Evolutionary conservation across 1,139 yeast species (phyloP).

Genomic region (Sugiyamaella paludigena): DNA sequence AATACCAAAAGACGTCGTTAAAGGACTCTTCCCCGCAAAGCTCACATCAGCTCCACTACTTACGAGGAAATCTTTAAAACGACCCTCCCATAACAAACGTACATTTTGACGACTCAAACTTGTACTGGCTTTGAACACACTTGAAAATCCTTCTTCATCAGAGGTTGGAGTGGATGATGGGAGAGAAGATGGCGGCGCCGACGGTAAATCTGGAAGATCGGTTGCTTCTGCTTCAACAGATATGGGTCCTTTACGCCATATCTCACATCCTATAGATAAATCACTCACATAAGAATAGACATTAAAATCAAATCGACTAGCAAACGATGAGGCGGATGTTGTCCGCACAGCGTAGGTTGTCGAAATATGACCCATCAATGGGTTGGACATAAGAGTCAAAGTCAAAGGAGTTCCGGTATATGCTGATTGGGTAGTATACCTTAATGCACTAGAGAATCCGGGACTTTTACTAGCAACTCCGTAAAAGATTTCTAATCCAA

Average conservation of each 20-base stretch:
- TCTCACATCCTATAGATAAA: constrained; percentile 79
- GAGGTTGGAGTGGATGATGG: neutral
- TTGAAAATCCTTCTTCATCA: constrained; percentile 40
- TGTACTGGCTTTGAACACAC: constrained; percentile 74
- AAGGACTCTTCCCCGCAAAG: constrained; percentile 34
- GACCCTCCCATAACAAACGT: constrained; percentile 83
- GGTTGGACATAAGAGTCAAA: constrained; percentile 83
- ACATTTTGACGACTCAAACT: constrained; percentile 62
- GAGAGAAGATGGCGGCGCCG: neutral
- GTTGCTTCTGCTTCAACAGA: constrained; percentile 15
- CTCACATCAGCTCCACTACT: constrained; percentile 67
- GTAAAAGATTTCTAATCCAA: constrained; percentile 89
- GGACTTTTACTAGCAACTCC: constrained; percentile 76
- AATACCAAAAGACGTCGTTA: constrained; percentile 37
- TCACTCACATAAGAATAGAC: constrained; percentile 88
- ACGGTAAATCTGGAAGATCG: neutral
- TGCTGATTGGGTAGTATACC: constrained; percentile 85
- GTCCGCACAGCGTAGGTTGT: constrained; percentile 88
- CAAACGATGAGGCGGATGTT: constrained; percentile 69
- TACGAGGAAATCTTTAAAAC: constrained; percentile 72
- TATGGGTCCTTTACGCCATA: constrained; percentile 49
- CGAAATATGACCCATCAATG: constrained; percentile 85
- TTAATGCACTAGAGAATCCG: constrained; percentile 68
- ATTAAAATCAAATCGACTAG: constrained; percentile 86
- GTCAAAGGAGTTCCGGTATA: constrained; percentile 87